phyloP scores from a whole-genome alignment of 176 grass and related monocot species.

The Elaeis guineensis region DNA sequence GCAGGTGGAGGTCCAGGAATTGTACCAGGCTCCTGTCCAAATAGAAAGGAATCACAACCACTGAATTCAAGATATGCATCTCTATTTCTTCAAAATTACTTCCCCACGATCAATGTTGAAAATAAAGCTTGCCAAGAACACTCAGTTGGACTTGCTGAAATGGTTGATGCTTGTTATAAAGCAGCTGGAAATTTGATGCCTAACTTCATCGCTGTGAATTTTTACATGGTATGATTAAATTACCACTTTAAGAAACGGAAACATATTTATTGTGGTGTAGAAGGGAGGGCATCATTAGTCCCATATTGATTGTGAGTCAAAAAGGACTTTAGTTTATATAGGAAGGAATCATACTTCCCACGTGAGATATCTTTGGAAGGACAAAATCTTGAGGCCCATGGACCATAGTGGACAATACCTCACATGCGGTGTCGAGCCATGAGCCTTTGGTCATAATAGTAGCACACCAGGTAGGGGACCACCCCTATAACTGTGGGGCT shows the following conservation, averaged over 20 bases:
- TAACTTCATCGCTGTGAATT: slow-evolving; percentile 85
- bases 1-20: slow-evolving; percentile 95
- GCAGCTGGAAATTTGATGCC: slow-evolving; percentile 84
- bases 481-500: too few relatives aligned
- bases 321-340: too few relatives aligned
- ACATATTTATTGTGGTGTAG: too few relatives aligned
- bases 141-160: slow-evolving; percentile 62
- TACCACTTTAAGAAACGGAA: background rate
- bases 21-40: slow-evolving; percentile 59
- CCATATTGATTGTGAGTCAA: too few relatives aligned
- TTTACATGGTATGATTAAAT: slow-evolving; percentile 76
- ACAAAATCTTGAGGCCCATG: too few relatives aligned
- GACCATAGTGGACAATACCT: too few relatives aligned
- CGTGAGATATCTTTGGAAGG: too few relatives aligned
- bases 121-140: slow-evolving; percentile 94
- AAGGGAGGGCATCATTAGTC: too few relatives aligned
- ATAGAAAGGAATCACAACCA: slow-evolving; percentile 86
- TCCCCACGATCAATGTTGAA: slow-evolving; percentile 64
- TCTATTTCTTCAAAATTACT: slow-evolving; percentile 89
- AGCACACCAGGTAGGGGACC: too few relatives aligned
- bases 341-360: too few relatives aligned
- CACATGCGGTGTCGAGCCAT: too few relatives aligned
- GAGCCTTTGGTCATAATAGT: too few relatives aligned
- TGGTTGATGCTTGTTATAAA: slow-evolving; percentile 81
- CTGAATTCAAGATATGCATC: slow-evolving; percentile 73